Base-by-base conservation (phyloP, 352 stramenopile genomes). In the Globisporangium canariense region DNA sequence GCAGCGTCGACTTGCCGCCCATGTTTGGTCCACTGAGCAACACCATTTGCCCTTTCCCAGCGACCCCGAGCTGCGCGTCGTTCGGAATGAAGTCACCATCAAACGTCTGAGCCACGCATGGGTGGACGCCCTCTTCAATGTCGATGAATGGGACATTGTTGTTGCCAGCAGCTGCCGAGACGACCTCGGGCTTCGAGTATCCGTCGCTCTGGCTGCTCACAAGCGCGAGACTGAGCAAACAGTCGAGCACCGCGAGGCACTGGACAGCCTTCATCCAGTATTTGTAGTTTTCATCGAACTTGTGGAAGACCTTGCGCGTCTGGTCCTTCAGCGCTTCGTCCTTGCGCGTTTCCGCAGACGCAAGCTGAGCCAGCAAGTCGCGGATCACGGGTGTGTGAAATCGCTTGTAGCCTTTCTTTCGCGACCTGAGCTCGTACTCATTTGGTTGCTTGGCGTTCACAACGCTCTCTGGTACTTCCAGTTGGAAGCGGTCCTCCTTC, bases 11-110 rank as follows among this genome's bases (percentile, higher is more conserved):
- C 78, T 99, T 99, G 60, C 97, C 98, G 60, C 97, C 98, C 96
- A 98, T 98, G 77, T 99, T 99, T 1, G 97, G 97, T 51, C 98
- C 98, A 68, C 89, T 98, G 14, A 99, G 84, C 34, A 99, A 75
- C 22, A 99, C 71, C 86, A 93, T 91, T 53, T 81, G 72, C 18
- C 76, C 76, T 45, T 85, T 70, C 34, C 68, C 71, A 60, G 73
- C 72, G 4, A 88, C 77, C 46, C 97, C 97, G 8, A 99, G 72
- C 2, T 71, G 67, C 5, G 98, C 83, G 74, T 99, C 94, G 71
- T 99, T 99, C 5, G 97, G 92, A 66, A 99, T 99, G 68, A 99
- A 99, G 45, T 98, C 91, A 14, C 79, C 76, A 38, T 79, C 68
- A 54, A 90, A 92, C 1, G 83, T 88, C 58, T 81, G 76, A 13